phyloP scores from a whole-genome alignment of 306 rosid species.

The Ziziphus jujuba region DNA sequence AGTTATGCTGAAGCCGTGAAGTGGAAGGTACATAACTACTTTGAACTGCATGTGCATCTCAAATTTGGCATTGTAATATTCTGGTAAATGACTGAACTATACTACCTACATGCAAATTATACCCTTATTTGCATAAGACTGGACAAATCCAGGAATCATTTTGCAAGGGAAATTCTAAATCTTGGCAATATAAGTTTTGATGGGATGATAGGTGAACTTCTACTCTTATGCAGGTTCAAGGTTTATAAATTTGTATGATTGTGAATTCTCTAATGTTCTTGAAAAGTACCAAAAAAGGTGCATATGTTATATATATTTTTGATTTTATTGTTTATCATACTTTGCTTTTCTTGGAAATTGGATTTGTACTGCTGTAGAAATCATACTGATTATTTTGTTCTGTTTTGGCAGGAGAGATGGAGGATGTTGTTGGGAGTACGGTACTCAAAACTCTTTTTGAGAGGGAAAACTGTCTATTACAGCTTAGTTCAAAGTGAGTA shows the following conservation, averaged over 20 bases:
- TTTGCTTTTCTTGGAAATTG: background rate
- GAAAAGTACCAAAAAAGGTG: background rate
- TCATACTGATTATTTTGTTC: conserved; percentile 1
- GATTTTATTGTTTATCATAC: background rate
- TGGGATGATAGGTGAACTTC: conserved; percentile 13
- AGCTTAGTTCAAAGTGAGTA: conserved; percentile 11
- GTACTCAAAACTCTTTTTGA: conserved; percentile 1
- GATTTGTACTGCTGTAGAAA: background rate
- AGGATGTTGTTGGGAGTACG: background rate
- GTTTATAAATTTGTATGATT: conserved; percentile 2
- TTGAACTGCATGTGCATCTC: conserved; percentile 12
- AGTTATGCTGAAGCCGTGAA: background rate
- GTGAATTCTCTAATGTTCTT: conserved; percentile 1
- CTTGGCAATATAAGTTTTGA: conserved; percentile 1
- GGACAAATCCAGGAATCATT: background rate
- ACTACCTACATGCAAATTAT: background rate
- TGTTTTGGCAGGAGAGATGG: conserved; percentile 19
- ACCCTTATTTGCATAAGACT: background rate
- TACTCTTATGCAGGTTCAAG: background rate
- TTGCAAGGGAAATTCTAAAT: background rate
- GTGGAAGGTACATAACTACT: conserved; percentile 10
- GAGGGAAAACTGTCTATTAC: conserved; percentile 3
- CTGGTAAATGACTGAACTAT: background rate
- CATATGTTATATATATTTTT: background rate
- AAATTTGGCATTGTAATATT: background rate